Base-by-base conservation (phyloP, 2,329 filamentous ascomycete genomes). In the Aplosporella prunicola region DNA sequence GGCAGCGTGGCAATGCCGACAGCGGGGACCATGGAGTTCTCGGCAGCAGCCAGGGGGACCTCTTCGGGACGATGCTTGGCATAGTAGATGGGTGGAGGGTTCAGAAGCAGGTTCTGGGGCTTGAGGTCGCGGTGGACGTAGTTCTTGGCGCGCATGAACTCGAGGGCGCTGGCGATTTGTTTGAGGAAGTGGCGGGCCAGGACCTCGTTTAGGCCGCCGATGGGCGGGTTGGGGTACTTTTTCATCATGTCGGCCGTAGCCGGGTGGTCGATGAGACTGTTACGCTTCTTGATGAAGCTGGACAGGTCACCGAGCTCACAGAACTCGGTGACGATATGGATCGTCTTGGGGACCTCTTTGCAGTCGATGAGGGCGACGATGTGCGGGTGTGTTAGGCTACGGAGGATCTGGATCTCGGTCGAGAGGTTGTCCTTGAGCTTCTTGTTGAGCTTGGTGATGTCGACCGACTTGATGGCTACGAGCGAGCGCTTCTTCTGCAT, bases 271-370 rank as follows among this genome's bases (percentile, higher is more conserved):
- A 71, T 73, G 30, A 95, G 74, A 54, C 80, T 83, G 43, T 89
- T 79, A 43, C 89, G 77, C 64, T 91, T 93, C 71, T 91, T 93
- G 66, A 98, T 95, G 62, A 98, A 96, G 37, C 89, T 72, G 9
- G 91, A 93, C 41, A 98, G 66, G 56, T 98, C 91, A 15, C 91
- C 89, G 26, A 98, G 74, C 56, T 93, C 86, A 64, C 91, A 96
- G 63, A 93, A 96, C 65, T 98, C 91, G 89, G 96, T 98, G 45
- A 96, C 80, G 41, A 98, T 74, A 63, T 98, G 91, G 63, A 96
- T 95, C 55, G 93, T 84, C 15, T 80, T 80, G 3, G 76, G 68
- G 1, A 85, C 82, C 60, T 96, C 88, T 59, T 89, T 74, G 66
- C 88, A 95, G 63, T 94, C 86, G 67, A 95, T 88, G 32, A 98